A percentile compares a stretch with the other conserved stretches of the same genome.
Evolutionary conservation across 1,284 basidiomycete species (phyloP).

Genomic region (Ustilago cynodontis): DNA sequence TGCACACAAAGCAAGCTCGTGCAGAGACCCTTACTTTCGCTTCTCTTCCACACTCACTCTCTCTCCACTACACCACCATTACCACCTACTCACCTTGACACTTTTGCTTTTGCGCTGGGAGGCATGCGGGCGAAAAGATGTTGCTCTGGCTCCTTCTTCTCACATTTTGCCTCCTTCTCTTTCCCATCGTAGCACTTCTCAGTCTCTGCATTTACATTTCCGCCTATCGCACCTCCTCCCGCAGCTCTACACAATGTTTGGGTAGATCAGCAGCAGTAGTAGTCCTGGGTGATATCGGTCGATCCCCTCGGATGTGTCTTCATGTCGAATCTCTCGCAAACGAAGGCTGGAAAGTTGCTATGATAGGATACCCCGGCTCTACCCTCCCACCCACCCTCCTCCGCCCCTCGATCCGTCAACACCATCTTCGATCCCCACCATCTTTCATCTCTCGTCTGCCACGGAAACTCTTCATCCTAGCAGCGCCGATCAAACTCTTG

Average conservation of each 20-base stretch:
- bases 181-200: constrained; percentile 39
- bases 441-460: constrained; percentile 75
- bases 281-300: constrained; percentile 94
- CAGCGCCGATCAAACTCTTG: constrained; percentile 83
- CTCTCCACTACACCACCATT: neutral
- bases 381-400: constrained; percentile 49
- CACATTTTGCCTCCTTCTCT: constrained; percentile 32
- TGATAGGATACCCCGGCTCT: constrained; percentile 80
- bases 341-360: constrained; percentile 81
- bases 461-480: constrained; percentile 76
- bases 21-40: too few species aligned
- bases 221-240: constrained; percentile 41
- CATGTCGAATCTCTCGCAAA: constrained; percentile 92
- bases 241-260: constrained; percentile 22
- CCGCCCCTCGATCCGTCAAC: constrained; percentile 58
- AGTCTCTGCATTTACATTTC: constrained; percentile 58
- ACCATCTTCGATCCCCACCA: constrained; percentile 78
- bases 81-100: neutral
- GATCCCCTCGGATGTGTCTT: constrained; percentile 98
- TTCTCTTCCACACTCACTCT: neutral
- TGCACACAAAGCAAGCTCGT: too few species aligned
- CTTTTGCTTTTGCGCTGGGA: too few species aligned
- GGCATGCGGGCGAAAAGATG: too few species aligned
- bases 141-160: constrained; percentile 46
- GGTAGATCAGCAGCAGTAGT: constrained; percentile 78